phyloP scores from a whole-genome alignment of 176 grass and related monocot genomes.

The Calamus simplicifolius region DNA sequence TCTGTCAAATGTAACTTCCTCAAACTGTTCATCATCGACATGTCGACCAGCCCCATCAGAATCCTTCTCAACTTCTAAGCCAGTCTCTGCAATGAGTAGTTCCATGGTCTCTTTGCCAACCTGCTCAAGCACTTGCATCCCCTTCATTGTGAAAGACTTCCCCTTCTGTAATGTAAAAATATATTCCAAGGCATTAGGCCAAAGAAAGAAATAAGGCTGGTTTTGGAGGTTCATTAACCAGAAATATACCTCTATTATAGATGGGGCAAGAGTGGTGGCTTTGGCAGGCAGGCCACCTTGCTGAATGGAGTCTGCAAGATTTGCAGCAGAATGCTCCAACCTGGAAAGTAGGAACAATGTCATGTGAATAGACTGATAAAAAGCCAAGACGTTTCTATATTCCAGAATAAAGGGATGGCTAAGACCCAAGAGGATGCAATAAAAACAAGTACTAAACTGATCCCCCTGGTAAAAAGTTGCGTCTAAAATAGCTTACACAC shows the following conservation, averaged over 20 bases:
- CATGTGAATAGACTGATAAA: slow-evolving; percentile 1
- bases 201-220: no score
- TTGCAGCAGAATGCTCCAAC: slow-evolving; percentile 88
- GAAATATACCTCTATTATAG: slow-evolving; percentile 61
- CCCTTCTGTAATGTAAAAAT: slow-evolving; percentile 48
- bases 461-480: no score
- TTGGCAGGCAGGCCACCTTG: slow-evolving; percentile 67
- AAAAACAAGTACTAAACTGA: no score
- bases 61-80: slow-evolving; percentile 77
- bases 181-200: no score
- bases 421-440: no score
- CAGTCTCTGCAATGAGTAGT: slow-evolving; percentile 81
- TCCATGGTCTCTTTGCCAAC: slow-evolving; percentile 99
- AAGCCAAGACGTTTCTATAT: no score
- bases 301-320: slow-evolving; percentile 80
- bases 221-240: no score
- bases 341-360: slow-evolving; percentile 24
- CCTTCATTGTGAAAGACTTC: slow-evolving; percentile 72
- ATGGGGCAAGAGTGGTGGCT: slow-evolving; percentile 73
- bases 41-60: slow-evolving; percentile 39
- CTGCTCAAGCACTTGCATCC: slow-evolving; percentile 89
- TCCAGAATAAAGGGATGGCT: no score
- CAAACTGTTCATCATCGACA: slow-evolving; percentile 72
- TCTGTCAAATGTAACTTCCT: slow-evolving; percentile 92
- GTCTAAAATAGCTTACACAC: no score